Evolutionary conservation across 345 rosid species (phyloP).

Genomic region (Citrus maxima): DNA sequence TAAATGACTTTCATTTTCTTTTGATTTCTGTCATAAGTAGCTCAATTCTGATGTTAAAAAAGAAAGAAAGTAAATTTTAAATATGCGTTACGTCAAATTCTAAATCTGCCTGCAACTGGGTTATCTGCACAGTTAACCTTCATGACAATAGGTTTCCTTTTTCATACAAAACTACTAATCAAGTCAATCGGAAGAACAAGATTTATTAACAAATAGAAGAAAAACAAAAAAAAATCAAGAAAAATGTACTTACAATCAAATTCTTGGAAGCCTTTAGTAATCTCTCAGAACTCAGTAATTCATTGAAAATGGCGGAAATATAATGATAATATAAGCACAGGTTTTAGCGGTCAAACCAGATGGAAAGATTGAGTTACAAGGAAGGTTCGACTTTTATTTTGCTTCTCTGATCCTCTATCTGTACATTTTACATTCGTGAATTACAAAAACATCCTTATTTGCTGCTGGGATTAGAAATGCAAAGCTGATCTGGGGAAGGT

Average conservation of each 20-base stretch:
- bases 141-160: not conserved
- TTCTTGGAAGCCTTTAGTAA: not conserved
- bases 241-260: constrained; percentile 1
- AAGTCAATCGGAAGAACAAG: not conserved
- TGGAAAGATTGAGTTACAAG: no score
- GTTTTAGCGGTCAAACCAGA: not conserved
- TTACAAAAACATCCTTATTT: constrained; percentile 2
- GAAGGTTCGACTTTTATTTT: not conserved
- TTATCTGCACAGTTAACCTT: not conserved
- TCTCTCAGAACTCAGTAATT: no score
- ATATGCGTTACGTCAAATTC: not conserved
- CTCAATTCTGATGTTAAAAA: not conserved
- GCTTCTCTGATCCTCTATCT: no score
- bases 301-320: not conserved
- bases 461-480: not conserved
- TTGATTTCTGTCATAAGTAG: not conserved
- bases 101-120: not conserved
- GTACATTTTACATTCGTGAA: not conserved
- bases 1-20: not conserved
- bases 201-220: not conserved
- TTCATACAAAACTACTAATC: not conserved
- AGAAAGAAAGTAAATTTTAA: not conserved
- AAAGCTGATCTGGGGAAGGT: not conserved
- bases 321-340: not conserved
- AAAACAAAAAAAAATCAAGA: not conserved